These are phyloP conservation scores for Plasmodium ovale DNA, from an alignment of 169 alveolate genomes.

Conservation along the genomic window DNA sequence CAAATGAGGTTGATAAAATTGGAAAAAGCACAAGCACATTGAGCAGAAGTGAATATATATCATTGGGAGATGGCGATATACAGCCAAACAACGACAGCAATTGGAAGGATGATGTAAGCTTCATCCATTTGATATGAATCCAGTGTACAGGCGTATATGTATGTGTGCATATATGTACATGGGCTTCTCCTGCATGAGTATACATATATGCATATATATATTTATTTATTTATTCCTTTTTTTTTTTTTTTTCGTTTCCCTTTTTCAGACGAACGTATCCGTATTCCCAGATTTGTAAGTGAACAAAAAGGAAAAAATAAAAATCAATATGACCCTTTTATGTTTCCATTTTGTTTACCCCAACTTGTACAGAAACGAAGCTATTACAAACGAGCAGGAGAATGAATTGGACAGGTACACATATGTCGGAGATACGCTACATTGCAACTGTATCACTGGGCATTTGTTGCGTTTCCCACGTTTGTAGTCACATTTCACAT, in stretches of 20 bases:
- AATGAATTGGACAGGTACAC: constrained; percentile 53
- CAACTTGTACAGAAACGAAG: constrained; percentile 32
- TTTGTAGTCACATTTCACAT: neutral
- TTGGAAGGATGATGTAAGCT: constrained; percentile 19
- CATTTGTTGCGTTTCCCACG: neutral
- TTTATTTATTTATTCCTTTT: neutral
- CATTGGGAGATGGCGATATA: neutral
- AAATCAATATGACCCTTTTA: neutral
- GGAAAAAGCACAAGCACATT: constrained; percentile 1
- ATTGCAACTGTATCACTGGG: too few species aligned
- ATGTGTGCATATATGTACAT: constrained; percentile 8
- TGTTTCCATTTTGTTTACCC: neutral
- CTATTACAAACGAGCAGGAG: constrained; percentile 28
- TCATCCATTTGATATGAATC: neutral
- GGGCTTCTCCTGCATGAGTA: neutral
- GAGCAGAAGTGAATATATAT: neutral
- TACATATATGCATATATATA: neutral
- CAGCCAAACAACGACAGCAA: constrained; percentile 2
- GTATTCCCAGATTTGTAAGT: constrained; percentile 52
- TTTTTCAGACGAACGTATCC: neutral
- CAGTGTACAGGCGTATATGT: neutral
- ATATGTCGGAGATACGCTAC: too few species aligned
- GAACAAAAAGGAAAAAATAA: constrained; percentile 1
- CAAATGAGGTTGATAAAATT: neutral
- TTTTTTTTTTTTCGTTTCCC: constrained; percentile 2